Evolutionary conservation across 1,284 basidiomycete species (phyloP), one percentile per base, ranked within the genome.

Genomic region (Austroboletus rostrupii): DNA sequence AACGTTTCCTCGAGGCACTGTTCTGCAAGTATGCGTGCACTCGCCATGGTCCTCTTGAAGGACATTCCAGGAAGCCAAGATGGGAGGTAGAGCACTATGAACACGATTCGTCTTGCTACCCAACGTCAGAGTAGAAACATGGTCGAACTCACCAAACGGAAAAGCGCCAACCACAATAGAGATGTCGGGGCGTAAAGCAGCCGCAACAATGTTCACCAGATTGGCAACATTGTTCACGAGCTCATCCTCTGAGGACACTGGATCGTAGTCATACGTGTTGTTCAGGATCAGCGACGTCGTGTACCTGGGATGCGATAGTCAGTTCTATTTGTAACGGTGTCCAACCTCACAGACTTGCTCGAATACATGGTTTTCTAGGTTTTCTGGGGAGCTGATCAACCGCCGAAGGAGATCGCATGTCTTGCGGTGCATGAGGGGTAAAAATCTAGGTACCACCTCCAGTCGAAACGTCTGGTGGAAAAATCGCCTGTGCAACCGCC

Each of bases 281-380:
- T 53, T 44, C 45, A 57, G 20, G 12, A 56, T 38, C 1, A 60
- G 51, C 17, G 47, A 65, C 12, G 48, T 28, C 11, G 46, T 37
- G 38, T 48, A 48, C 5, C 54, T 56, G 23, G 23, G 23, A 26
- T 26, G 23, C 23, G 9, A 26, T 6, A 8, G 23, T 26, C 6
- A 26, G 23, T 26, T 7, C 23, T 26, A 8, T 26, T 8, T 26
- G 23, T 26, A 2, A 26, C 23, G 23, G 9, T 26, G 9, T 5
- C 21, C 6, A 26, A 26, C 23, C 23, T 26, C 23, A 26, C 23
- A 26, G 7, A 26, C 6, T 26, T 26, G 9, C 23, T 26, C 23
- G 23, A 26, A 26, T 7, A 26, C 23, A 26, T 26, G 23, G 3
- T 26, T 8, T 26, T 26, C 23, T 8, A 26, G 23, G 23, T 33